phyloP scores from a whole-genome alignment of 768 basidiomycete genomes.

The Serendipita sp. region DNA sequence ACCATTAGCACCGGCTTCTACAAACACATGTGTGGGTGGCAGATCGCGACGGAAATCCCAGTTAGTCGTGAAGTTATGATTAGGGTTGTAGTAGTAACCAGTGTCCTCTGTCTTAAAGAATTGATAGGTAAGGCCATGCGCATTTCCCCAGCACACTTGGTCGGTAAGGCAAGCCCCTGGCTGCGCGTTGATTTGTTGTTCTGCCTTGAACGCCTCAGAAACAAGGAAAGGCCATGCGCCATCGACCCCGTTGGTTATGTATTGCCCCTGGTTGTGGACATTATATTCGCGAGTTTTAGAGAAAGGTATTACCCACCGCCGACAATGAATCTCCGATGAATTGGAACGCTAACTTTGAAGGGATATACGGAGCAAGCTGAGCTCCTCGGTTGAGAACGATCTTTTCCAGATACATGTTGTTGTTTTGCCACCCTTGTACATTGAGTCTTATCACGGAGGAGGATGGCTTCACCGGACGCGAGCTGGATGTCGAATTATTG shows the following conservation, averaged over 20 bases:
- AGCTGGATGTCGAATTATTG: not conserved
- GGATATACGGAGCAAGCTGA: slow-evolving; percentile 28
- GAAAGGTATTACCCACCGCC: slow-evolving; percentile 23
- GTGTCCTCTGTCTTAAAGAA: slow-evolving; percentile 32
- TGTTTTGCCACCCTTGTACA: slow-evolving; percentile 42
- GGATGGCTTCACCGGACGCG: slow-evolving; percentile 20
- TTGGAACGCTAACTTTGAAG: slow-evolving; percentile 32
- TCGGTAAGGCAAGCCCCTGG: slow-evolving; percentile 34
- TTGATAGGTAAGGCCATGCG: slow-evolving; percentile 9
- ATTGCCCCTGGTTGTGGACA: slow-evolving; percentile 32
- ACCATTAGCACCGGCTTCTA: slow-evolving; percentile 20
- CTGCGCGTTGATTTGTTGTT: slow-evolving; percentile 36
- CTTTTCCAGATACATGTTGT: slow-evolving; percentile 36
- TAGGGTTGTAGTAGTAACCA: slow-evolving; percentile 34
- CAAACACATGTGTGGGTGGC: slow-evolving; percentile 37
- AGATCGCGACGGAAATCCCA: slow-evolving; percentile 38
- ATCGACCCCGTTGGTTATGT: slow-evolving; percentile 34
- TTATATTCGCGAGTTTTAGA: not conserved
- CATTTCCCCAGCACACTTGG: slow-evolving; percentile 16
- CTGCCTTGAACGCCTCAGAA: slow-evolving; percentile 35
- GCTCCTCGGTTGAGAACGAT: slow-evolving; percentile 35
- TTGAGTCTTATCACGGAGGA: slow-evolving; percentile 8
- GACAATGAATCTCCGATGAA: slow-evolving; percentile 46
- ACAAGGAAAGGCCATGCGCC: slow-evolving; percentile 43
- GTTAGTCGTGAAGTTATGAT: slow-evolving; percentile 45